Conservation (phyloP, 2,329 filamentous ascomycete genomes). For the Didymella lethalis region DNA sequence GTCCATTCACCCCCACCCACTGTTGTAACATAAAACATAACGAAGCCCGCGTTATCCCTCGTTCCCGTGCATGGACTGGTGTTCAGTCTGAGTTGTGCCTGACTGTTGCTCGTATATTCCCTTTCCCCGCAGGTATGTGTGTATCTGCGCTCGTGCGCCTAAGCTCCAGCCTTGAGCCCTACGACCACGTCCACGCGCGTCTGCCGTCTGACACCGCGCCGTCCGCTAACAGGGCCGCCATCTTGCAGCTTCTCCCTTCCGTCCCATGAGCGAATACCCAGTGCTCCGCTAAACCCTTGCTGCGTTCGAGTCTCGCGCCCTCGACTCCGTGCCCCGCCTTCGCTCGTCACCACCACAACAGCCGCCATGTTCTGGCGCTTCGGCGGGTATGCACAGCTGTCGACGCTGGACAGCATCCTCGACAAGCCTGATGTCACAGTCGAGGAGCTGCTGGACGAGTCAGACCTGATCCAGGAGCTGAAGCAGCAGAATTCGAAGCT, state of each 20-base stretch:
- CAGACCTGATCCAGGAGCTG: conserved; percentile 94
- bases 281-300: conserved; percentile 25
- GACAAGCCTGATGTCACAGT: conserved; percentile 94
- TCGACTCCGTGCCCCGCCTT: conserved; percentile 41
- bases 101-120: conserved; percentile 24
- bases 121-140: conserved; percentile 30
- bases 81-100: conserved; percentile 20
- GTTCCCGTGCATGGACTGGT: conserved; percentile 21
- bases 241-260: conserved; percentile 18
- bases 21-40: conserved; percentile 15
- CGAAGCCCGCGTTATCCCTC: conserved; percentile 10
- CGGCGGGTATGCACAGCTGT: conserved; percentile 97
- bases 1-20: conserved; percentile 22
- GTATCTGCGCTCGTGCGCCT: conserved; percentile 33
- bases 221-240: conserved; percentile 17
- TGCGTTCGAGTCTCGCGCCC: conserved; percentile 38
- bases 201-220: conserved; percentile 17
- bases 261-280: conserved; percentile 25
- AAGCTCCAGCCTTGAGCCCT: conserved; percentile 22
- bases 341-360: conserved; percentile 32
- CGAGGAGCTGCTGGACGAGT: conserved; percentile 95
- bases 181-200: conserved; percentile 18
- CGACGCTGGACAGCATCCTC: conserved; percentile 93
- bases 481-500: conserved; percentile 98
- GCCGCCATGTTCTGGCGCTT: conserved; percentile 96